Evolutionary conservation across 164 flowering plant species (phyloP), one percentile per base, ranked within the genome.

Genomic region (Magnolia kwangsiensis): DNA sequence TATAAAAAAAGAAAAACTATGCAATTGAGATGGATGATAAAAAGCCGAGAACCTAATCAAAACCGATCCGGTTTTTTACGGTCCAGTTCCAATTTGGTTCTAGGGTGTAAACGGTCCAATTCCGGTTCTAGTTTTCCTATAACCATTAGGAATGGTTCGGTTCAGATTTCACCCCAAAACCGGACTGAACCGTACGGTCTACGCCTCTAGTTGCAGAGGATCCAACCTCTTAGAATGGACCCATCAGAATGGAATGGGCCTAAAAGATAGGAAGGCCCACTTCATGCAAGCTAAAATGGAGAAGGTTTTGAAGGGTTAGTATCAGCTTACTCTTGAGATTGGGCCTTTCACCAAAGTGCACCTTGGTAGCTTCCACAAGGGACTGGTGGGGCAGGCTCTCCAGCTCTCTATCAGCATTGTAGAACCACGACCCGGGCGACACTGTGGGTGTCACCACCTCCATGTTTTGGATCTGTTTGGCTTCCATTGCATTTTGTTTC

Each of bases 311-410:
- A 37, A 37, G 55, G 29, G 61, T 2, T 37, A 67, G 4, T 20
- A 65, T 1, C 23, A 21, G 50, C 76, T 68, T 84, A 80, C 86
- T 76, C 78, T 82, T 90, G 0, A 95, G 85, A 74, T 91, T 84
- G 58, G 98, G 97, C 76, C 95, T 87, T 76, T 71, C 71, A 11
- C 94, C 96, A 74, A 81, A 89, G 71, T 89, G 89, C 77, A 90
- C 84, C 23, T 82, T 87, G 77, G 89, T 89, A 29, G 88, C 81
- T 75, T 89, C 82, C 0, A 80, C 77, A 59, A 89, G 85, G 21
- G 92, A 83, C 74, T 87, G 87, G 2, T 78, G 82, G 1, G 97
- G 92, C 1, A 87, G 73, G 80, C 92, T 89, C 80, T 90, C 95
- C 78, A 89, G 61, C 72, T 91, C 98, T 24, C 82, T 68, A 18